Evolutionary conservation across 306 rosid genomes (phyloP).

Genomic region (Hylodesmum podocarpum): DNA sequence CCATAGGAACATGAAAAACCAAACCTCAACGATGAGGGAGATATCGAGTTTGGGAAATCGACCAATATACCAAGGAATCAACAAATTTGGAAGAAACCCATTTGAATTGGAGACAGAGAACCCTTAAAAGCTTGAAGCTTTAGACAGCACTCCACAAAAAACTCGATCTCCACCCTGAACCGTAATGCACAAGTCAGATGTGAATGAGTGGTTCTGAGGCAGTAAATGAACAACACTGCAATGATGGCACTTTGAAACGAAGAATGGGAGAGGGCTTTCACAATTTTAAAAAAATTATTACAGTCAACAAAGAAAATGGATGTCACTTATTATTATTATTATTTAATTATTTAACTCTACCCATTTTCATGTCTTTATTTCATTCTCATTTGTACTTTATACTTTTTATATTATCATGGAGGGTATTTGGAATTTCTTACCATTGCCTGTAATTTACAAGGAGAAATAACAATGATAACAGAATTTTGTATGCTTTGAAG

Average conservation of each 20-base stretch:
- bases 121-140: conserved; percentile 34
- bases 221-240: background rate
- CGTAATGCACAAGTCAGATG: conserved; percentile 24
- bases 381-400: background rate
- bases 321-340: background rate
- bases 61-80: conserved; percentile 35
- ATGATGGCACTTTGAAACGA: conserved; percentile 8
- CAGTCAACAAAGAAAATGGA: background rate
- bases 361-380: background rate
- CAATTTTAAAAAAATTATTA: background rate
- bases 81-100: conserved; percentile 34
- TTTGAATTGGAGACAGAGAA: conserved; percentile 19
- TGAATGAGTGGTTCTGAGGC: background rate
- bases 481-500: background rate
- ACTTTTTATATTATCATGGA: no score
- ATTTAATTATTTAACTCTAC: background rate
- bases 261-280: background rate
- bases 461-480: background rate
- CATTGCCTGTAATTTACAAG: background rate
- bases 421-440: background rate
- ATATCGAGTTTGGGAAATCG: conserved; percentile 39
- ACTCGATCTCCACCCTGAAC: conserved; percentile 21
- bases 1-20: background rate
- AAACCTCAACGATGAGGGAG: conserved; percentile 22
- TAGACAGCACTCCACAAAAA: conserved; percentile 30